Percentiles rank a stretch among this genome's conserved stretches.
Evolutionary conservation across 2,329 filamentous ascomycete genomes (phyloP).

Genomic region (Colletotrichum filicis): DNA sequence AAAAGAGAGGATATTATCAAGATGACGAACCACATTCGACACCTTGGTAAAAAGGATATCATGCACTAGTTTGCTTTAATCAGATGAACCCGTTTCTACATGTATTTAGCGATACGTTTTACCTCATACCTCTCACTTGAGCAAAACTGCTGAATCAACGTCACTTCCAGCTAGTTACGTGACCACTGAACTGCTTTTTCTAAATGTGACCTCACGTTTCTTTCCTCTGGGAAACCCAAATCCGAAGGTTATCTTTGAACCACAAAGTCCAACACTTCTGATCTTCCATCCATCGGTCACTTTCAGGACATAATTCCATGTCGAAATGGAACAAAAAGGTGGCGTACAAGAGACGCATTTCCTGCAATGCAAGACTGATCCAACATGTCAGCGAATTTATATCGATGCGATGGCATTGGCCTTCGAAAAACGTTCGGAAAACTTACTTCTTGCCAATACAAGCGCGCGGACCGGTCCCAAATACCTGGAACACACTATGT

Average conservation of each 20-base stretch:
- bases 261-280: constrained; percentile 9
- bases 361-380: constrained; percentile 53
- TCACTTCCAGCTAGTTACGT: too few species aligned
- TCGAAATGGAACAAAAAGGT: constrained; percentile 59
- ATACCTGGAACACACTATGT: constrained; percentile 40
- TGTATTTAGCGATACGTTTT: too few species aligned
- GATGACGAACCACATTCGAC: not conserved
- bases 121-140: too few species aligned
- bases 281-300: constrained; percentile 46
- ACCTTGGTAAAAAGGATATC: too few species aligned
- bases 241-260: not conserved
- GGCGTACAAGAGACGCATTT: constrained; percentile 59
- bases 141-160: too few species aligned
- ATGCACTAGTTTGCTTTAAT: too few species aligned
- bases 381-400: too few species aligned
- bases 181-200: too few species aligned
- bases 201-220: too few species aligned
- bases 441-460: constrained; percentile 47
- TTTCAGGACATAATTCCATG: constrained; percentile 47
- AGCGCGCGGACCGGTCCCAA: constrained; percentile 41
- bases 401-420: too few species aligned
- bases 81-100: too few species aligned
- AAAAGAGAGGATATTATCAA: not conserved
- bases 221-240: not conserved
- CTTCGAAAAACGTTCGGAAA: too few species aligned